These are phyloP conservation scores for Blastobotrys illinoisensis DNA, from an alignment of 1,139 yeast genomes.

Conservation along the genomic window DNA sequence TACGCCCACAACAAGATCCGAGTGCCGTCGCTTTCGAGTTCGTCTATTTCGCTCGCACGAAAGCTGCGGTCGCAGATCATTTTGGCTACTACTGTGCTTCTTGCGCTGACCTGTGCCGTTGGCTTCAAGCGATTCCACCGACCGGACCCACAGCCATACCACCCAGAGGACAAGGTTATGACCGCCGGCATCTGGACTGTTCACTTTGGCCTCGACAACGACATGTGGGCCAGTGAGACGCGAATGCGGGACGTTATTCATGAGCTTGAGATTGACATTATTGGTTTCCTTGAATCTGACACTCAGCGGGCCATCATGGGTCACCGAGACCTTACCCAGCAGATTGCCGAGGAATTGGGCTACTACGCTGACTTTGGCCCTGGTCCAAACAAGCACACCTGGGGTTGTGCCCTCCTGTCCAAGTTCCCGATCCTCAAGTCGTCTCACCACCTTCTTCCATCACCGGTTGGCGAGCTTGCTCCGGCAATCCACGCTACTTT, in stretches of 20 bases:
- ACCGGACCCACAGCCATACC: slow-evolving; percentile 62
- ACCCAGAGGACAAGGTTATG: slow-evolving; percentile 66
- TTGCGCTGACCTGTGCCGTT: slow-evolving; percentile 36
- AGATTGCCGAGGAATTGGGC: slow-evolving; percentile 84
- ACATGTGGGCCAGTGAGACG: slow-evolving; percentile 95
- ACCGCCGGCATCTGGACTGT: slow-evolving; percentile 98
- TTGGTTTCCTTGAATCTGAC: slow-evolving; percentile 88
- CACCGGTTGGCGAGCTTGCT: slow-evolving; percentile 96
- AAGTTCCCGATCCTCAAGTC: slow-evolving; percentile 90
- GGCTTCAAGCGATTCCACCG: slow-evolving; percentile 58
- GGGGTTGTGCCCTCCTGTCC: slow-evolving; percentile 93
- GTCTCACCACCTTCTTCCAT: slow-evolving; percentile 84
- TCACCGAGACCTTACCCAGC: slow-evolving; percentile 87
- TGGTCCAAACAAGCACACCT: slow-evolving; percentile 95
- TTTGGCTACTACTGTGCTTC: slow-evolving; percentile 24
- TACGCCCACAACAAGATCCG: slow-evolving; percentile 23
- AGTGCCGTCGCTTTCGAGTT: slow-evolving; percentile 17
- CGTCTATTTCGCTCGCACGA: slow-evolving; percentile 19
- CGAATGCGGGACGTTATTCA: slow-evolving; percentile 78
- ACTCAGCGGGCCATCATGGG: slow-evolving; percentile 94
- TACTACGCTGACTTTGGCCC: slow-evolving; percentile 97
- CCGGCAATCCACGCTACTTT: slow-evolving; percentile 97
- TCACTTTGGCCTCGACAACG: slow-evolving; percentile 94
- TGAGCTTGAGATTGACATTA: slow-evolving; percentile 84
- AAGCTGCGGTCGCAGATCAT: slow-evolving; percentile 28